Evolutionary conservation across 306 rosid species (phyloP).

Genomic region (Sindora glabra): DNA sequence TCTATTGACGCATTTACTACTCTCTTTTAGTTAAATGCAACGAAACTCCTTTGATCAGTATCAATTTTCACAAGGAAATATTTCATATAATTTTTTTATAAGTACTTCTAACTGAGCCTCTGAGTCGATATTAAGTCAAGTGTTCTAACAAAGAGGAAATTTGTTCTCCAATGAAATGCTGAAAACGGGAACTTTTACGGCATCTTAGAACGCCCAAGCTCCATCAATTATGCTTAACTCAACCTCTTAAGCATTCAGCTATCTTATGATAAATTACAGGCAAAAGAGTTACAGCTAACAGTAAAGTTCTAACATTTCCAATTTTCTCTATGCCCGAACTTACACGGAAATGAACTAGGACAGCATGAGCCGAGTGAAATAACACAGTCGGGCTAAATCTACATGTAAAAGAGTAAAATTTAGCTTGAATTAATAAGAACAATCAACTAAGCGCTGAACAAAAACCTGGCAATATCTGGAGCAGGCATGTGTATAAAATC

Average conservation of each 20-base stretch:
- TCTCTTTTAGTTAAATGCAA: too few relatives aligned
- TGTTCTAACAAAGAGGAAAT: background rate
- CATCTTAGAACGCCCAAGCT: background rate
- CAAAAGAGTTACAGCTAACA: too few relatives aligned
- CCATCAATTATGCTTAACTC: background rate
- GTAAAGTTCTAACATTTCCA: background rate
- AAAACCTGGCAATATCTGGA: constrained; percentile 36
- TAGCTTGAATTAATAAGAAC: background rate
- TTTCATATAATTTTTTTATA: background rate
- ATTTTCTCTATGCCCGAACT: background rate
- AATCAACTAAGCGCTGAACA: background rate
- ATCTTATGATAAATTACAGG: too few relatives aligned
- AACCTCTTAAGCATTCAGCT: background rate
- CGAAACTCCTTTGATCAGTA: background rate
- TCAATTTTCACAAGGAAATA: background rate
- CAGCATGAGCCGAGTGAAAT: too few relatives aligned
- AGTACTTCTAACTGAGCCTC: background rate
- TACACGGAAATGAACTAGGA: background rate
- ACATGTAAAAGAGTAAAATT: background rate
- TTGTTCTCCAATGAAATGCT: background rate
- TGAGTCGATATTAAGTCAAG: background rate
- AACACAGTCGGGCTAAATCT: background rate
- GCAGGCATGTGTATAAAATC: constrained; percentile 36
- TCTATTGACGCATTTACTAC: too few relatives aligned
- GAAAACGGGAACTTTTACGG: background rate